Evolutionary conservation across 495 filamentous ascomycete species (phyloP).

Genomic region (Aspergillus saccharolyticus): DNA sequence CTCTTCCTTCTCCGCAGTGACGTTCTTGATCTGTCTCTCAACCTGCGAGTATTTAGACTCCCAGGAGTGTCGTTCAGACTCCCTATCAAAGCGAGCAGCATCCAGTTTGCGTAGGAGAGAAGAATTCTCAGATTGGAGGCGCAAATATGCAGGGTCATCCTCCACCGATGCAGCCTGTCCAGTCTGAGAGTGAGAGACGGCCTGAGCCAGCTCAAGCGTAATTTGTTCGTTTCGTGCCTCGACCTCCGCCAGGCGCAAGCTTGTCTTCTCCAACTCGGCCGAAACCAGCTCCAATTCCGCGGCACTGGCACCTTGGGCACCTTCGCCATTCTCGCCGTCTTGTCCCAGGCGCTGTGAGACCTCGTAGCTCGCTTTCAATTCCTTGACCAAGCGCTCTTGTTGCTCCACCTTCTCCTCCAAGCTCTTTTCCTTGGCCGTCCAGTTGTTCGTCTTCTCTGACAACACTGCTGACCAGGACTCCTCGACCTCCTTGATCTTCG

Average conservation of each 20-base stretch:
- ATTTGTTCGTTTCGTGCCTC: conserved; percentile 94
- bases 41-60: conserved; percentile 59
- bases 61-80: conserved; percentile 65
- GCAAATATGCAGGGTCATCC: conserved; percentile 82
- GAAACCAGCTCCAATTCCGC: conserved; percentile 92
- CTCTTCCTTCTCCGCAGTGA: conserved; percentile 67
- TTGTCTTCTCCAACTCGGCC: conserved; percentile 87
- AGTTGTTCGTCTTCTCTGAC: conserved; percentile 91
- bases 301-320: conserved; percentile 59
- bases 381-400: conserved; percentile 86
- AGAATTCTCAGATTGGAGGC: conserved; percentile 87
- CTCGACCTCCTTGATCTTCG: conserved; percentile 79
- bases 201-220: conserved; percentile 81
- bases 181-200: conserved; percentile 65
- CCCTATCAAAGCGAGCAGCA: conserved; percentile 72
- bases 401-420: conserved; percentile 91
- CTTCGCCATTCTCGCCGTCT: conserved; percentile 58
- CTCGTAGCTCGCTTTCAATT: conserved; percentile 95
- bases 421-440: conserved; percentile 88
- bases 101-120: conserved; percentile 84
- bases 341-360: conserved; percentile 85
- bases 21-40: conserved; percentile 41
- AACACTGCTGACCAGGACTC: conserved; percentile 87
- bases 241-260: conserved; percentile 78
- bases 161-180: conserved; percentile 56